Percentiles rank a stretch among this genome's conserved stretches.
phyloP scores from a whole-genome alignment of 164 flowering plant genomes.

The Liriodendron chinense region DNA sequence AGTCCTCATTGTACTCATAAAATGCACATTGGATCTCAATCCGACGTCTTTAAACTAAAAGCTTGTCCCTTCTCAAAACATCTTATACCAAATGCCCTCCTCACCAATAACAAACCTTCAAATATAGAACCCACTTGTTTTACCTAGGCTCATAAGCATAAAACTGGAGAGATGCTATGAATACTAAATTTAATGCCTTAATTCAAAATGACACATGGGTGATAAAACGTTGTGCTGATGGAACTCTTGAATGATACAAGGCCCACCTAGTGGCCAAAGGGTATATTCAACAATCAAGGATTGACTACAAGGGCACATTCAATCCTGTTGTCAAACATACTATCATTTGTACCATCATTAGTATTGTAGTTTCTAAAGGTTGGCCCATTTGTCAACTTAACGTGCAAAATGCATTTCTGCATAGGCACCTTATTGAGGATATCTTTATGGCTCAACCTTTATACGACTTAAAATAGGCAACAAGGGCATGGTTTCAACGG shows the following conservation, averaged over 20 bases:
- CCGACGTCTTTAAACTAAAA: too few relatives aligned
- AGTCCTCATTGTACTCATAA: too few relatives aligned
- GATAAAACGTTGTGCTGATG: neutral
- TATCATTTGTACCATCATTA: neutral
- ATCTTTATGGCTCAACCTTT: neutral
- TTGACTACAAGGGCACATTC: neutral
- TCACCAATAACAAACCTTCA: too few relatives aligned
- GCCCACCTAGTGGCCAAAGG: neutral
- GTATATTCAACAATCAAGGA: neutral
- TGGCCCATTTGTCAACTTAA: neutral
- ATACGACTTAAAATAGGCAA: neutral
- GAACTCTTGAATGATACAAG: neutral
- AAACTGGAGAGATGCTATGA: neutral
- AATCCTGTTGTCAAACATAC: neutral
- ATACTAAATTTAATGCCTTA: neutral
- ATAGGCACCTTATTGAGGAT: neutral
- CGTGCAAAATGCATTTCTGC: neutral
- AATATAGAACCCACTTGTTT: neutral
- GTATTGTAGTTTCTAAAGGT: neutral
- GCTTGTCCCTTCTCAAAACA: too few relatives aligned
- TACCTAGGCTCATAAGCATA: neutral
- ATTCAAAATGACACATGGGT: neutral
- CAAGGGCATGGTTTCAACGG: neutral
- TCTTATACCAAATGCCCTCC: too few relatives aligned
- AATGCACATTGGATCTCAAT: too few relatives aligned